Conservation (phyloP, 805 yeast species). For the Nakazawaea anatomiae region DNA sequence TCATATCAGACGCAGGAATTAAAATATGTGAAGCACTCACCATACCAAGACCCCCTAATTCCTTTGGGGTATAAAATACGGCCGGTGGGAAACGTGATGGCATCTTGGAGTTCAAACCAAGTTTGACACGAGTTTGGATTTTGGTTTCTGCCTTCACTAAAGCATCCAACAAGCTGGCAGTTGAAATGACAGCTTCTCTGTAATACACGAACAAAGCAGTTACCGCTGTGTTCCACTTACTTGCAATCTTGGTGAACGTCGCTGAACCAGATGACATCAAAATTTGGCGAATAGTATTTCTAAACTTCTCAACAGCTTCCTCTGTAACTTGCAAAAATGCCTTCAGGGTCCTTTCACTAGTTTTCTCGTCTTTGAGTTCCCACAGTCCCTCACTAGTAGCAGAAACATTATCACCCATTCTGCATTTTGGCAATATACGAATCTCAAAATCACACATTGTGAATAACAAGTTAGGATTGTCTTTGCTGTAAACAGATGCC, state of each 20-base stretch:
- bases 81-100: constrained; percentile 99
- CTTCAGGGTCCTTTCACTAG: constrained; percentile 83
- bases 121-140: constrained; percentile 88
- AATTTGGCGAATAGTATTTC: constrained; percentile 80
- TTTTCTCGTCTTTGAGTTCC: constrained; percentile 67
- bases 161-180: constrained; percentile 70
- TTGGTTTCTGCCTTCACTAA: constrained; percentile 89
- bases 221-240: constrained; percentile 93
- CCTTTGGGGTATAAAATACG: constrained; percentile 96
- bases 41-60: constrained; percentile 97
- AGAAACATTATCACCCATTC: constrained; percentile 48
- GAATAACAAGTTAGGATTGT: constrained; percentile 83
- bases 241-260: constrained; percentile 89
- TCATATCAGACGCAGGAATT: constrained; percentile 87
- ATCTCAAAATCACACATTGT: constrained; percentile 96
- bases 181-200: constrained; percentile 87
- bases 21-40: constrained; percentile 92
- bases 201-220: constrained; percentile 82
- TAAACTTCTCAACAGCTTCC: constrained; percentile 73
- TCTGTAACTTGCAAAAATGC: constrained; percentile 82
- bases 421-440: constrained; percentile 69
- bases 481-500: constrained; percentile 85
- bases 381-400: constrained; percentile 73
- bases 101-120: constrained; percentile 96
- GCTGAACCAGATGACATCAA: constrained; percentile 95